phyloP scores from a whole-genome alignment of 2,329 filamentous ascomycete species.

The Fulvia fulva region DNA sequence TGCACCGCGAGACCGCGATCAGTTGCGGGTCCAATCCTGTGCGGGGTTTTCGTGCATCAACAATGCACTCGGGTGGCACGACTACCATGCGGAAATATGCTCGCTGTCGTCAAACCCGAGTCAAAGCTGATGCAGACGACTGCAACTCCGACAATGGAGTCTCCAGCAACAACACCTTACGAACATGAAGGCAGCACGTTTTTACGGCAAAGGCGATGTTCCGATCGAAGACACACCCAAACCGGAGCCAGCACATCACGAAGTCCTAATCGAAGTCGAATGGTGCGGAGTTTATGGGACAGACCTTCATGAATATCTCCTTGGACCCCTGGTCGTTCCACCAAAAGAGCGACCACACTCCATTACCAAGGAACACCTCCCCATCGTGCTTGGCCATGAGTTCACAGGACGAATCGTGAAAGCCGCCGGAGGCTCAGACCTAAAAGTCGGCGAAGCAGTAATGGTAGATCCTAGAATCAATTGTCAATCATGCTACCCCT shows the following conservation, averaged over 20 bases:
- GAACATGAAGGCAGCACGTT: slow-evolving; percentile 23
- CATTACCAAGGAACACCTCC: slow-evolving; percentile 12
- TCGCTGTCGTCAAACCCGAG: neutral
- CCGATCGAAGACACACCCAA: slow-evolving; percentile 20
- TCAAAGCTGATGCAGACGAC: too few relatives aligned
- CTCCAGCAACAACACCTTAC: neutral
- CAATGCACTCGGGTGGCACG: neutral
- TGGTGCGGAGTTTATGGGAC: slow-evolving; percentile 25
- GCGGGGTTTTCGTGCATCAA: neutral
- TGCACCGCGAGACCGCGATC: neutral
- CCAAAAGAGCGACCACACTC: slow-evolving; percentile 11
- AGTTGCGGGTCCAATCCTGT: neutral
- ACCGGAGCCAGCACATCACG: slow-evolving; percentile 10
- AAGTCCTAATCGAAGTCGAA: slow-evolving; percentile 21
- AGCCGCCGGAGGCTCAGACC: slow-evolving; percentile 4
- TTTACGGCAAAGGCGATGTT: slow-evolving; percentile 19
- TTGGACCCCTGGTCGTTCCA: slow-evolving; percentile 18
- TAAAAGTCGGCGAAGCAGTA: slow-evolving; percentile 13
- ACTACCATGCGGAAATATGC: neutral
- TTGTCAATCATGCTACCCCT: slow-evolving; percentile 16
- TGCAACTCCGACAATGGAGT: neutral
- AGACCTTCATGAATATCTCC: slow-evolving; percentile 23
- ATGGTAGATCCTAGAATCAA: slow-evolving; percentile 21
- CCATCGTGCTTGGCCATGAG: slow-evolving; percentile 19
- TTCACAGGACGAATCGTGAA: slow-evolving; percentile 16